phyloP scores from a whole-genome alignment of 1,139 yeast genomes.

The Nematodospora anomalae region DNA sequence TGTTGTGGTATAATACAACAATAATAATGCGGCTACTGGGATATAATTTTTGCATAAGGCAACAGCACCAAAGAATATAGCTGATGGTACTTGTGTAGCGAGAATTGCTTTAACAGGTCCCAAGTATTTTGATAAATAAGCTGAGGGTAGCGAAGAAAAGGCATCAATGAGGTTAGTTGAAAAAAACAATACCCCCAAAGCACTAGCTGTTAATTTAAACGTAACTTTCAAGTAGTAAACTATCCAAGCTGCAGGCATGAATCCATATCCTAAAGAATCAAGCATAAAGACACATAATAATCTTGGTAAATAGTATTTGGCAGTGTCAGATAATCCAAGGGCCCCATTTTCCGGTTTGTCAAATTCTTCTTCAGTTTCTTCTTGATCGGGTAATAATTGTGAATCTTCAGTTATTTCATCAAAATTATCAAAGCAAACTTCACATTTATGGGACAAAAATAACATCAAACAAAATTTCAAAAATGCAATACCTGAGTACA shows the following conservation, averaged over 20 bases:
- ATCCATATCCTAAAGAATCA: slow-evolving; percentile 86
- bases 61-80: slow-evolving; percentile 49
- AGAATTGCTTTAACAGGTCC: slow-evolving; percentile 83
- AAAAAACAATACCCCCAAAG: slow-evolving; percentile 57
- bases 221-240: slow-evolving; percentile 66
- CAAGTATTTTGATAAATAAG: slow-evolving; percentile 59
- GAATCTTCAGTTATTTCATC: slow-evolving; percentile 9
- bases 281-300: slow-evolving; percentile 58
- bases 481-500: slow-evolving; percentile 58
- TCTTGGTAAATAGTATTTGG: slow-evolving; percentile 37
- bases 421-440: slow-evolving; percentile 25
- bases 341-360: slow-evolving; percentile 5
- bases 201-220: slow-evolving; percentile 41
- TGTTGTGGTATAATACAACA: slow-evolving; percentile 55
- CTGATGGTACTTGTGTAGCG: slow-evolving; percentile 79
- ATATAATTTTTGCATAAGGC: slow-evolving; percentile 25
- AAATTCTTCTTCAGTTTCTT: slow-evolving; percentile 13
- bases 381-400: slow-evolving; percentile 9
- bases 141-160: slow-evolving; percentile 33
- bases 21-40: slow-evolving; percentile 50
- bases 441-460: slow-evolving; percentile 57
- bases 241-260: slow-evolving; percentile 86
- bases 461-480: slow-evolving; percentile 55
- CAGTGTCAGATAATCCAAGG: slow-evolving; percentile 29
- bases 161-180: slow-evolving; percentile 32